Conservation (phyloP, 345 rosid species). For the Populus euphratica region DNA sequence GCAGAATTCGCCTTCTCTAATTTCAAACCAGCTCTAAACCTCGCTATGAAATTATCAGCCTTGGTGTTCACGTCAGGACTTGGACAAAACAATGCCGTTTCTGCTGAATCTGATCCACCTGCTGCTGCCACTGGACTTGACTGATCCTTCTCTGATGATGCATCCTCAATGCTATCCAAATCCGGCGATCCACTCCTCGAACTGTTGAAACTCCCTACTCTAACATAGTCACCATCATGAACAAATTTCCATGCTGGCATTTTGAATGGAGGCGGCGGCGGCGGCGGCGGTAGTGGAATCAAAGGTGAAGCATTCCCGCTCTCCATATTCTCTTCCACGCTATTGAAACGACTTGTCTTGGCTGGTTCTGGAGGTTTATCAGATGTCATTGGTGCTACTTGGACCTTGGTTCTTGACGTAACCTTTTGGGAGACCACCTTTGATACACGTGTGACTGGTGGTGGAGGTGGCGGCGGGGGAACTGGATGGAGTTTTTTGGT, state of each 20-base stretch:
- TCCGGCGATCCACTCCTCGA: constrained; percentile 57
- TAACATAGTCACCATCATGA: constrained; percentile 62
- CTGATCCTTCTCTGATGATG: constrained; percentile 22
- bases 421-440: neutral
- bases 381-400: constrained; percentile 23
- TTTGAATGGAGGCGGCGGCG: constrained; percentile 81
- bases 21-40: constrained; percentile 69
- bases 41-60: constrained; percentile 79
- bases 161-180: constrained; percentile 34
- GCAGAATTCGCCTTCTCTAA: constrained; percentile 69
- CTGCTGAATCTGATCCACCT: neutral
- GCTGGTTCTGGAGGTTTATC: constrained; percentile 31
- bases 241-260: constrained; percentile 57
- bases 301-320: constrained; percentile 54
- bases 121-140: constrained; percentile 22
- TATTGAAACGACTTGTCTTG: constrained; percentile 21
- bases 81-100: constrained; percentile 46
- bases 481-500: constrained; percentile 34
- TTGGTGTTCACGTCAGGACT: constrained; percentile 88
- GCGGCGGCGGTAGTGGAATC: constrained; percentile 62
- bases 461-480: constrained; percentile 50
- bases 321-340: constrained; percentile 26
- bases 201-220: constrained; percentile 55
- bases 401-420: constrained; percentile 26
- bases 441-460: constrained; percentile 26